A percentile compares a stretch with the other conserved stretches of the same genome.
Evolutionary conservation across 441 rosid genomes (phyloP).

Genomic region (Sinapis alba): DNA sequence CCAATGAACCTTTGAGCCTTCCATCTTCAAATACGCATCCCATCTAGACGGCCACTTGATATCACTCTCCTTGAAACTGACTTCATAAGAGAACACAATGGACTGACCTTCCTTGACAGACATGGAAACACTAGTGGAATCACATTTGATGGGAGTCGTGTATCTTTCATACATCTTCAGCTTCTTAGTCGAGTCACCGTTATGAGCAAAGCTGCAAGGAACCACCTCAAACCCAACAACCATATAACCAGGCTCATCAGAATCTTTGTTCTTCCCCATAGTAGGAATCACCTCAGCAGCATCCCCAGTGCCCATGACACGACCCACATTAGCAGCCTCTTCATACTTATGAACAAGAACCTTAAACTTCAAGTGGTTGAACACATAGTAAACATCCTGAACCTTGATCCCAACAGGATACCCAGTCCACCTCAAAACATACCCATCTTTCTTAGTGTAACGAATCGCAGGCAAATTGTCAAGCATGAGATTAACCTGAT

Average conservation of each 20-base stretch:
- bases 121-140: conserved; percentile 68
- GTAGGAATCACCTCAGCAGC: conserved; percentile 76
- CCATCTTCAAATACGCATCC: conserved; percentile 94
- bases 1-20: conserved; percentile 85
- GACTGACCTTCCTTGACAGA: conserved; percentile 76
- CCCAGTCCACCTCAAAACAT: conserved; percentile 82
- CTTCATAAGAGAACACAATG: conserved; percentile 74
- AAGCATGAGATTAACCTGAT: conserved; percentile 82
- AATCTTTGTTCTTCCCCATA: conserved; percentile 39
- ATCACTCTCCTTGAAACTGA: conserved; percentile 67
- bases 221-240: conserved; percentile 94
- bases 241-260: conserved; percentile 66
- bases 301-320: conserved; percentile 89
- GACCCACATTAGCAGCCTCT: conserved; percentile 67
- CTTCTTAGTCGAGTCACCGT: conserved; percentile 55
- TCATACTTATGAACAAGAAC: conserved; percentile 85
- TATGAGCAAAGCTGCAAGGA: conserved; percentile 70
- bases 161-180: conserved; percentile 58
- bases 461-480: conserved; percentile 82
- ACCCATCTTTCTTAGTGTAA: conserved; percentile 68
- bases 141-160: conserved; percentile 69
- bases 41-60: conserved; percentile 89
- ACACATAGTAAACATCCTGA: conserved; percentile 68
- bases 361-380: conserved; percentile 84
- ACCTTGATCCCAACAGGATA: conserved; percentile 79